Evolutionary conservation across 495 filamentous ascomycete genomes (phyloP), one percentile per base, ranked within the genome.

Genomic region (Cercophora samala): DNA sequence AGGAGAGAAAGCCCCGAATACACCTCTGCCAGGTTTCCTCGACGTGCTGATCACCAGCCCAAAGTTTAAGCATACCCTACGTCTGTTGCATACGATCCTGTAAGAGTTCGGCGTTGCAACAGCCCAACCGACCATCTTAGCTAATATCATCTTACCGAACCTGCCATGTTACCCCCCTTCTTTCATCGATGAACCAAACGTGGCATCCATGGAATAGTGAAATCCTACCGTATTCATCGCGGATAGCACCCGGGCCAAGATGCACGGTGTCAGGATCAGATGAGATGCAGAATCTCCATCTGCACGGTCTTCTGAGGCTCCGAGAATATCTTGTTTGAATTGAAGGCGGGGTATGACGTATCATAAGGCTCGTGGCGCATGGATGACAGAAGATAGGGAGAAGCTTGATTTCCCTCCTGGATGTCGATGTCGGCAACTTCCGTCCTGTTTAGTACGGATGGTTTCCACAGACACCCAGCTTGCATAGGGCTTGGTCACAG

Each of bases 91-190:
- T 18, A 56, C 53, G 6, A 19, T 5, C 4, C 53, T 56, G n/a
- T 8, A 21, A 5, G 53, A 15, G n/a, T 56, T 19, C 53, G 22
- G 53, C 18, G 22, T 56, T 56, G 53, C 5, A 23, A 56, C 22
- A 19, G 53, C 53, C 5, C 13, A 56, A 19, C 53, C 22, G 22
- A 56, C 8, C 37, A 46, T 46, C 37, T 46, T 46, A 56, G 53
- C 53, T 21, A 56, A 56, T 23, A 23, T 56, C 53, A 56, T 56
- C 53, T 56, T 56, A 56, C 53, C 53, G 53, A 56, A 4, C 53
- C n/a, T 56, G 15, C 22, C n/a, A 23, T 56, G 53, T 56, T 6
- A 56, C 53, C 53, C 53, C 22, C 53, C 19, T 56, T 19, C 13
- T 23, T 21, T 9, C 53, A 3, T 21, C 5, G 53, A 21, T 4